Evolutionary conservation across 176 grass and related monocot species (phyloP), one percentile per base, ranked within the genome.

Genomic region (Rhynchospora pubera): DNA sequence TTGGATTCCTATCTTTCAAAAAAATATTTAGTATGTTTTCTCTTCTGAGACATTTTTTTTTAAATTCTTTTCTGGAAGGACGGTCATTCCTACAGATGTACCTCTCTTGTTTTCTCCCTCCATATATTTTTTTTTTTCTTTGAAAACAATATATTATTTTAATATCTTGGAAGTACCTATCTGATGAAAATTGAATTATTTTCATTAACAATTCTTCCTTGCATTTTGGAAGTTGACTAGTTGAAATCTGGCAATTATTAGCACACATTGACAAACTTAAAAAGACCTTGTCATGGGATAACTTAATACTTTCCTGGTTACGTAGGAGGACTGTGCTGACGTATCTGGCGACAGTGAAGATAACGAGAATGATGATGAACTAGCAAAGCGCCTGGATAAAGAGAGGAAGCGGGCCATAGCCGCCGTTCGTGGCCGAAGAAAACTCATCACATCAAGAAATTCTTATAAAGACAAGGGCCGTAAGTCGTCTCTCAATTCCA

Each of bases 391-490:
- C 57, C 50, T 97, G 10, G 86, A 92, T 81, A 97, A 88, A 82
- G 78, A 91, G 80, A 92, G 91, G 52, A 90, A 84, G 84, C 87
- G 84, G 59, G 90, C 83, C 9, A 89, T 91, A 21, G 85, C 90
- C 3, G 84, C 87, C 0, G 85, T 83, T n/a, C 90, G 83, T 28
- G 88, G 90, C 18, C 53, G 80, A 63, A 90, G 85, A 70, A 88
- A 85, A 51, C 24, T 79, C 0, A 0, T 85, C 5, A 55, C 85
- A 16, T 94, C 95, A 8, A 88, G 95, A 84, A 98, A 98, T 55
- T 32, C 89, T 63, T 94, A 93, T 43, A 94, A 98, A 89, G 89
- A 94, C 78, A 98, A 94, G 79, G 96, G 88, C 18, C 71, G 90
- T 0, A 98, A 94, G 85, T 88, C 85, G 7, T 89, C 90, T 45